Evolutionary conservation across 495 filamentous ascomycete genomes (phyloP).

Genomic region (Letharia lupina): DNA sequence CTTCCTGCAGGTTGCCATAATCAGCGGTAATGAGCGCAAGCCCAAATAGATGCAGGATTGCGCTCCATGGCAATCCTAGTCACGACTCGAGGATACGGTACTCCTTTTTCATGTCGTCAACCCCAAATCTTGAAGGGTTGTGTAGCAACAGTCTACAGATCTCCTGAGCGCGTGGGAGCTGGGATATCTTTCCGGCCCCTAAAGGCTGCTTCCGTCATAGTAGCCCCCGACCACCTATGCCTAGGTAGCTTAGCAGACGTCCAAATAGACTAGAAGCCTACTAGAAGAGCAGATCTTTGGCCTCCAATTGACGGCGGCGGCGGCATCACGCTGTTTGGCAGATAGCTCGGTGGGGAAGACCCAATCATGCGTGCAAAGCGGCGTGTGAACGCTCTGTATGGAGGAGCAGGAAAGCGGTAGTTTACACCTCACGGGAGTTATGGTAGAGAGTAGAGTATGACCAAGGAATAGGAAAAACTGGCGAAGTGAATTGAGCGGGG

Average conservation of each 20-base stretch:
- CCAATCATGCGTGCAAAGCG: constrained; percentile 3
- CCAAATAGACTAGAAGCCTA: constrained; percentile 6
- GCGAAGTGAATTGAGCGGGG: constrained; percentile 2
- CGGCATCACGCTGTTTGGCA: neutral
- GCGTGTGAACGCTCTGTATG: constrained; percentile 12
- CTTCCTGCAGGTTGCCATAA: constrained; percentile 10
- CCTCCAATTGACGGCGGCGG: neutral
- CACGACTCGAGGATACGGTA: constrained; percentile 5
- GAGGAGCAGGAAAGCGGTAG: constrained; percentile 9
- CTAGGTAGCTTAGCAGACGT: constrained; percentile 12
- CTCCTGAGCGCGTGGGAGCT: constrained; percentile 13
- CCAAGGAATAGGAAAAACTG: neutral
- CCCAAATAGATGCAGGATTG: neutral
- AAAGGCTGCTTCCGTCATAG: constrained; percentile 18
- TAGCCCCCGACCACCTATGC: neutral
- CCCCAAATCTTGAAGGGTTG: neutral
- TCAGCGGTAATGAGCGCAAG: neutral
- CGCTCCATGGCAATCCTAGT: constrained; percentile 1
- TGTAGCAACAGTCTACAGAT: constrained; percentile 2
- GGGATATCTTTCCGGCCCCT: constrained; percentile 14
- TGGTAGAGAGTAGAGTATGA: neutral
- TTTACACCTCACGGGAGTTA: constrained; percentile 5
- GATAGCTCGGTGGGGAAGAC: neutral
- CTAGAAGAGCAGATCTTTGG: constrained; percentile 15
- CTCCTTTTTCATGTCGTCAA: neutral